Evolutionary conservation across 2,329 filamentous ascomycete species (phyloP).

Genomic region (Calonectria hawksworthii): DNA sequence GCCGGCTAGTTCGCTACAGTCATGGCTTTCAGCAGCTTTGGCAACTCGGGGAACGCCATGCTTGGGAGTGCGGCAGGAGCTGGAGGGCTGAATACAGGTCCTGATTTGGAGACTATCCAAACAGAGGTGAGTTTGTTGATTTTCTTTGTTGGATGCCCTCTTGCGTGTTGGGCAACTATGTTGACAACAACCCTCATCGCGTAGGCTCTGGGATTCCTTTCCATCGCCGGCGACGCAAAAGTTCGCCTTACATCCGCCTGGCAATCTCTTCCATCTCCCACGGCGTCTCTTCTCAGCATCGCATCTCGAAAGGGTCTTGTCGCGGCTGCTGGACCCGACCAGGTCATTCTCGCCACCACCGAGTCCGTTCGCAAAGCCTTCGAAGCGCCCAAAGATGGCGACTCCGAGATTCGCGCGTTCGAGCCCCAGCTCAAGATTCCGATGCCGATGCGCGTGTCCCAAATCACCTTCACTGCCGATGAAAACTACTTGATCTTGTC

Average conservation of each 20-base stretch:
- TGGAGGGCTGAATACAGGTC: conserved; percentile 62
- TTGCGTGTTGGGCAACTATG: conserved; percentile 20
- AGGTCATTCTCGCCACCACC: conserved; percentile 81
- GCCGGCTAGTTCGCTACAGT: conserved; percentile 55
- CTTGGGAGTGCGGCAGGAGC: conserved; percentile 56
- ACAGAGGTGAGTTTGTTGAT: conserved; percentile 75
- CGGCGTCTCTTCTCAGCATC: conserved; percentile 86
- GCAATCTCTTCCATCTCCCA: conserved; percentile 81
- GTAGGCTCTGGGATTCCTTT: conserved; percentile 83
- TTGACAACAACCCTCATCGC: conserved; percentile 40
- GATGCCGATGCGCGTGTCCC: conserved; percentile 83
- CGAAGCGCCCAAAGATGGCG: conserved; percentile 68
- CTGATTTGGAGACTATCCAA: conserved; percentile 81
- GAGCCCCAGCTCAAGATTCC: conserved; percentile 80
- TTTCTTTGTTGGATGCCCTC: conserved; percentile 21
- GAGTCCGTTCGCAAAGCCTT: conserved; percentile 84
- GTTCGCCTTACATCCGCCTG: conserved; percentile 85
- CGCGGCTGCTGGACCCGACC: conserved; percentile 88
- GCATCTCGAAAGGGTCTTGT: conserved; percentile 85
- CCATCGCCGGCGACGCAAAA: conserved; percentile 84
- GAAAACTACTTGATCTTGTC: conserved; percentile 88
- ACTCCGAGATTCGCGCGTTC: conserved; percentile 78
- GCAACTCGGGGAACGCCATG: conserved; percentile 60
- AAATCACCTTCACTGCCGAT: conserved; percentile 91
- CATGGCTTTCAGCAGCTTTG: conserved; percentile 76